A percentile compares a stretch with the other conserved stretches of the same genome.
These are phyloP conservation scores for Dioscorea alata DNA, from an alignment of 106 monocot species.

Conservation along the genomic window DNA sequence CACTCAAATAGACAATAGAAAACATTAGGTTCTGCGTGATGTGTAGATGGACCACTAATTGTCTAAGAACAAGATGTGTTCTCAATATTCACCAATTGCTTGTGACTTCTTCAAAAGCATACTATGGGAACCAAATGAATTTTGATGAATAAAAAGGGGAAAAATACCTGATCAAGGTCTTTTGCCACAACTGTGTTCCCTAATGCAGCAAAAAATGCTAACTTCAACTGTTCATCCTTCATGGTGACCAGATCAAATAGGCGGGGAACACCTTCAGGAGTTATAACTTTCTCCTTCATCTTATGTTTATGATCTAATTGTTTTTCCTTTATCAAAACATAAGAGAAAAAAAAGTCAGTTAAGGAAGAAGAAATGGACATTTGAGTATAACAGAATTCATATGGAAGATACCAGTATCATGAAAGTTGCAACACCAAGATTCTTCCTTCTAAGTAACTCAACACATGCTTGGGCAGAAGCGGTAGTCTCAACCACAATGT, in stretches of 20 bases:
- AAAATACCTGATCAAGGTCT: conserved; percentile 80
- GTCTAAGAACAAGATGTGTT: too few relatives aligned
- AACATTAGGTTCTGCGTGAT: too few relatives aligned
- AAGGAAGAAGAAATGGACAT: neutral
- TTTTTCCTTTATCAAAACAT: conserved; percentile 67
- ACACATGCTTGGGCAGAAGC: conserved; percentile 87
- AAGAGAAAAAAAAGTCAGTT: neutral
- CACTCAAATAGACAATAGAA: too few relatives aligned
- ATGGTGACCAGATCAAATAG: conserved; percentile 89
- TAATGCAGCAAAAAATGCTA: conserved; percentile 78
- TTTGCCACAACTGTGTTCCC: conserved; percentile 94
- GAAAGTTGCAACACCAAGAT: conserved; percentile 87
- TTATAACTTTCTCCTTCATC: conserved; percentile 58
- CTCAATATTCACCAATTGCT: too few relatives aligned
- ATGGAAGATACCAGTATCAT: conserved; percentile 76
- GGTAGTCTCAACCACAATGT: conserved; percentile 92
- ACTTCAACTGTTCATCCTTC: conserved; percentile 64
- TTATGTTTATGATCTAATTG: conserved; percentile 48
- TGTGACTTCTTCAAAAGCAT: too few relatives aligned
- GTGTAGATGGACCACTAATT: too few relatives aligned
- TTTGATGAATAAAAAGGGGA: neutral
- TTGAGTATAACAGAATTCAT: too few relatives aligned
- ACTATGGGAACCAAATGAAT: neutral
- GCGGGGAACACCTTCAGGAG: conserved; percentile 92
- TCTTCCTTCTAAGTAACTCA: conserved; percentile 76